Base-by-base conservation (phyloP, 352 stramenopile genomes). In the Globisporangium nodosum region DNA sequence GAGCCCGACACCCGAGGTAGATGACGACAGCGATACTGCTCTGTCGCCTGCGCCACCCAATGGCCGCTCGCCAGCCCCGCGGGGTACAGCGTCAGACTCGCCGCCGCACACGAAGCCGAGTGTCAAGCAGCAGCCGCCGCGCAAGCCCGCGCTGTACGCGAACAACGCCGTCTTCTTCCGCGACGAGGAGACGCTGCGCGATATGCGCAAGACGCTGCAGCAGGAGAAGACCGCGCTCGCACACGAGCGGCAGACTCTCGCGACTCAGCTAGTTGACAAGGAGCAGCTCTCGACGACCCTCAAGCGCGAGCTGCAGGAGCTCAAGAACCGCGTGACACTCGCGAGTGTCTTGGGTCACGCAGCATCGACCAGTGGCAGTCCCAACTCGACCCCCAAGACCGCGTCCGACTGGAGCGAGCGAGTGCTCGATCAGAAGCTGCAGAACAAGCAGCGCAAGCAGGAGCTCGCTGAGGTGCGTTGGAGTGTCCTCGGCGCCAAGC, bases 291-390 rank as follows among this genome's bases (percentile, higher is more conserved):
- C 73, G 0, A 20, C 53, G 0, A 37, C 52, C 0, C 54, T 87
- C 12, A 84, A 79, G 59, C 69, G 63, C 13, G 73, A 90, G 16
- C 60, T 90, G 5, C 54, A 74, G 20, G 69, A 74, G 1, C 60
- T 90, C 37, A 88, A 90, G 56, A 73, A 75, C 0, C 68, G 70
- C 27, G 61, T 84, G n/a, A 76, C 71, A n/a, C 60, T 90, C 30
- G 61, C 65, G 13, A 64, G 35, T n/a, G 42, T 74, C 7, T 39
- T 56, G 11, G 21, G 55, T 4, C 56, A 43, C 6, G 37, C 15
- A 20, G 3, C 65, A 43, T 5, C 33, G 20, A 30, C 7, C 33
- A 3, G 15, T 37, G 21, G 0, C 16, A 33, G 13, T 6, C 33
- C 5, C 5, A 18, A 18, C 35, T 42, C 47, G 3, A 5, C 63